Conservation (phyloP, 306 rosid species). For the Cucurbita moschata region DNA sequence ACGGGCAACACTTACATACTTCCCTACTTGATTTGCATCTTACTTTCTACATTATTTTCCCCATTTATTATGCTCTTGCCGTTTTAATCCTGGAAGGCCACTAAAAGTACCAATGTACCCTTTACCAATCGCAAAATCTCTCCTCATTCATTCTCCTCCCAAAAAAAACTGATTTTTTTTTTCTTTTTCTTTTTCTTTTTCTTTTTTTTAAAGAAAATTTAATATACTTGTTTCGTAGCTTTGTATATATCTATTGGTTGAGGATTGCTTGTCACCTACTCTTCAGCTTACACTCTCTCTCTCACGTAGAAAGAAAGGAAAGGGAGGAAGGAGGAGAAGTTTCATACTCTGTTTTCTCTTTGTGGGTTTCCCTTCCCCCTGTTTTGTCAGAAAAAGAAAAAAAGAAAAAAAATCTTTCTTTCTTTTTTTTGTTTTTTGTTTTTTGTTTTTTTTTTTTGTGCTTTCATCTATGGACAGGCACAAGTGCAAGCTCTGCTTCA, state of each 20-base stretch:
- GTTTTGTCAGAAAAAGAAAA: not conserved
- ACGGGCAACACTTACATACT: slow-evolving; percentile 20
- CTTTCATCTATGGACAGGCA: slow-evolving; percentile 52
- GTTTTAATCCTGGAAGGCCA: slow-evolving; percentile 9
- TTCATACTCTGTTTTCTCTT: slow-evolving; percentile 13
- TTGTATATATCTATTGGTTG: slow-evolving; percentile 47
- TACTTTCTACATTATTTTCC: slow-evolving; percentile 14
- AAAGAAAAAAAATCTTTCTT: too few species aligned
- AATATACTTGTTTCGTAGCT: not conserved
- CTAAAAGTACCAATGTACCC: not conserved
- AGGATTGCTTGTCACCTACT: slow-evolving; percentile 76
- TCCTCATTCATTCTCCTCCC: not conserved
- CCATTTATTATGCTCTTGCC: slow-evolving; percentile 17
- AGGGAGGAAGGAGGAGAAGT: not conserved
- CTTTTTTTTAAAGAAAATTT: not conserved
- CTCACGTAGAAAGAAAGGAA: slow-evolving; percentile 1
- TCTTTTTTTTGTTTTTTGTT: too few species aligned
- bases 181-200: too few species aligned
- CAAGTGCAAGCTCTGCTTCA: slow-evolving; percentile 59
- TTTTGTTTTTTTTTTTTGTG: not conserved
- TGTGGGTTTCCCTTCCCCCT: not conserved
- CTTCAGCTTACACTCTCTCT: slow-evolving; percentile 22
- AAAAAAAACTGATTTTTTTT: not conserved
- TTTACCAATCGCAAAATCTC: not conserved
- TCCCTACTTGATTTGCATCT: slow-evolving; percentile 24